Evolutionary conservation across 495 filamentous ascomycete species (phyloP), one percentile per base, ranked within the genome.

Genomic region (Tuber magnatum): DNA sequence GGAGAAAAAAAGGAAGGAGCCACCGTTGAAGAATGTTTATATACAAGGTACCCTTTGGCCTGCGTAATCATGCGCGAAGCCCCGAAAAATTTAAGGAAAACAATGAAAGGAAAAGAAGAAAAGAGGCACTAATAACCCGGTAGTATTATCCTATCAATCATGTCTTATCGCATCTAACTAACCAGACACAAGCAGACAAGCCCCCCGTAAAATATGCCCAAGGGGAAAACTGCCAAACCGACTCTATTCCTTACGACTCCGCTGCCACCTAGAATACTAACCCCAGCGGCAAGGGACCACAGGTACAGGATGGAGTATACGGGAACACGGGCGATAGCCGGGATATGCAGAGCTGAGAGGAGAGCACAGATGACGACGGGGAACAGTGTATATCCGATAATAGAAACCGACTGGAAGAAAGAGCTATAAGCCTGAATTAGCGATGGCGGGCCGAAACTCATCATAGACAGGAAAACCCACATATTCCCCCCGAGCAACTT

Each of bases 331-430:
- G 89, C 88, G 78, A 97, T 90, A 44, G 88, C 90, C 42, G 89
- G 90, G 9, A 97, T 86, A 70, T 88, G 86, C 14, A 99, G 76
- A 0, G 93, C 94, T 73, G 93, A 97, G 75, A 99, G 88, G 56
- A 98, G 84, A 20, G 95, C 89, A 10, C 96, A 96, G 80, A 99
- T 91, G 81, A 97, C 96, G 51, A 99, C 88, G n/a, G 95, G 95
- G 86, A 99, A 99, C 73, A 99, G 90, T 3, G 95, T 99, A 84
- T 99, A 99, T 48, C 95, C 95, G 83, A 99, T 99, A 80, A 99
- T 97, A 84, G 93, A 97, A 77, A 99, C 88, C 69, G 92, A 94
- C 84, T 98, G 95, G 86, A 96, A 94, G 84, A 99, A 99, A 40
- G 95, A 97, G 77, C 95, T 98, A 78, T 70, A 42, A 42, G 39